Percentiles rank a stretch among this genome's conserved stretches.
Evolutionary conservation across 73 alveolate species (phyloP).

Genomic region (Paramecium biaurelia): DNA sequence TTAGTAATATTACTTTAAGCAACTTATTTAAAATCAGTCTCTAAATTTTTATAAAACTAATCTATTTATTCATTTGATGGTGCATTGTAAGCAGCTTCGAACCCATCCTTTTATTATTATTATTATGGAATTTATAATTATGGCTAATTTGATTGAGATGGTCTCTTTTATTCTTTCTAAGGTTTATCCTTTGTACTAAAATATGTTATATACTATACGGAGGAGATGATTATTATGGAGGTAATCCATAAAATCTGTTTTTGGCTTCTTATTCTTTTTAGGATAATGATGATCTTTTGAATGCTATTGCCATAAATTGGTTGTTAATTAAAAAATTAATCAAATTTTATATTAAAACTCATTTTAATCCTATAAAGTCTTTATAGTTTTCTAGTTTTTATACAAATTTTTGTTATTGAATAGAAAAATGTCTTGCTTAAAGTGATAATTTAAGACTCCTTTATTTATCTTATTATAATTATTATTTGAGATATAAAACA

Average conservation of each 20-base stretch:
- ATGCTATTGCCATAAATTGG: constrained; percentile 32
- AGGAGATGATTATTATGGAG: not conserved
- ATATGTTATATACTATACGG: not conserved
- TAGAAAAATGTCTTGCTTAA: constrained; percentile 6
- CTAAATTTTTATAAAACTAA: not conserved
- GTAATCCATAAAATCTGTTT: constrained; percentile 1
- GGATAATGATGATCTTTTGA: not conserved
- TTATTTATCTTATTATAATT: not conserved
- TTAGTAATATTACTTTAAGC: not conserved
- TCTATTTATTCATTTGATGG: constrained; percentile 41
- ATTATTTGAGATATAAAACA: not conserved
- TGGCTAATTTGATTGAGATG: not conserved
- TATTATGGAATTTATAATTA: not conserved
- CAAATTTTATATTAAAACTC: not conserved
- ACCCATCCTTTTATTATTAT: not conserved
- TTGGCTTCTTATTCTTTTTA: constrained; percentile 22
- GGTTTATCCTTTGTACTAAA: not conserved
- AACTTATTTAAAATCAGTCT: constrained; percentile 9
- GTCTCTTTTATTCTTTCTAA: not conserved
- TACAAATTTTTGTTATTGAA: not conserved
- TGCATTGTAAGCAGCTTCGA: constrained; percentile 21
- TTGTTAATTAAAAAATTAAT: not conserved
- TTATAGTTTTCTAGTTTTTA: not conserved
- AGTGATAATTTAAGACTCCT: not conserved
- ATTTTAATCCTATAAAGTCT: not conserved